Evolutionary conservation across 192 early-diverging fungal genomes (phyloP).

Genomic region (Funneliformis mosseae): DNA sequence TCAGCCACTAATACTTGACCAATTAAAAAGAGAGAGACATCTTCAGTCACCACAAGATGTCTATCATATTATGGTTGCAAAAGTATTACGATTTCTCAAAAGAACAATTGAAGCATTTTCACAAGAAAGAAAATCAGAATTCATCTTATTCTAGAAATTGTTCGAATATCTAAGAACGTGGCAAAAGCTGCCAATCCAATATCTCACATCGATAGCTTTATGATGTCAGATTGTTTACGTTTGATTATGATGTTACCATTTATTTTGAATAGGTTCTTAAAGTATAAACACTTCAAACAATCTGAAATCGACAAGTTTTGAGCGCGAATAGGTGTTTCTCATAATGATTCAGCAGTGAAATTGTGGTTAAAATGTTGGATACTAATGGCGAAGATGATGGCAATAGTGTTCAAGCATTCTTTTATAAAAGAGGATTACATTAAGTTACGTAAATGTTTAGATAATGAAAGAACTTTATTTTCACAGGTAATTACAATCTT

Average conservation of each 20-base stretch:
- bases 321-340: too few species aligned
- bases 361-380: neutral
- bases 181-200: too few species aligned
- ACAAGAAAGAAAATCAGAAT: neutral
- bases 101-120: neutral
- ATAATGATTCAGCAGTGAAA: too few species aligned
- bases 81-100: neutral
- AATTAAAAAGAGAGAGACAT: neutral
- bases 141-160: neutral
- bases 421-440: neutral
- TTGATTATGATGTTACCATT: neutral
- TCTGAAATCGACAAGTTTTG: too few species aligned
- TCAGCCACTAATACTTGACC: neutral
- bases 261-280: too few species aligned
- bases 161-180: neutral
- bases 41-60: too few species aligned
- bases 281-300: too few species aligned
- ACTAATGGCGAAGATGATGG: neutral
- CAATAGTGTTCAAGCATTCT: neutral
- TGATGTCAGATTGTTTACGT: too few species aligned
- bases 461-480: neutral
- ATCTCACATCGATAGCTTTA: too few species aligned
- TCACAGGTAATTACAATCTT: neutral
- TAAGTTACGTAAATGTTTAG: neutral
- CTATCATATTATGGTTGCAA: neutral